These are phyloP conservation scores for Sporobolomyces roseus DNA, from an alignment of 768 basidiomycete species.

Conservation along the genomic window DNA sequence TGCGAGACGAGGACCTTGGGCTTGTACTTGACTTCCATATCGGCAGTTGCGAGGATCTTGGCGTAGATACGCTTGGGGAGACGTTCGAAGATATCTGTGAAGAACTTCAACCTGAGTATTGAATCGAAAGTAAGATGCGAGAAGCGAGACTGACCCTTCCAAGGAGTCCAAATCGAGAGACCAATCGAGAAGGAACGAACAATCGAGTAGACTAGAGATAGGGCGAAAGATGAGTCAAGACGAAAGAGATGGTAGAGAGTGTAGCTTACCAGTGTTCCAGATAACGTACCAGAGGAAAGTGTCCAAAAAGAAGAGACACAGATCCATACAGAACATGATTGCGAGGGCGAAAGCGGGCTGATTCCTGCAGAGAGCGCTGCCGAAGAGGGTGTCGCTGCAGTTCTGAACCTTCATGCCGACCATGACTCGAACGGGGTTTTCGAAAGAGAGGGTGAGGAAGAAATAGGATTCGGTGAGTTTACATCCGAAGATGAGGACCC, in stretches of 20 bases:
- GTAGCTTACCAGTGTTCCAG: constrained; percentile 78
- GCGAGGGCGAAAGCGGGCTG: constrained; percentile 92
- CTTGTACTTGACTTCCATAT: constrained; percentile 99
- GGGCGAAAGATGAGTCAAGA: neutral
- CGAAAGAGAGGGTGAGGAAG: constrained; percentile 92
- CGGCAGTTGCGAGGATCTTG: constrained; percentile 84
- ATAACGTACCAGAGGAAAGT: constrained; percentile 99
- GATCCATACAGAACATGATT: constrained; percentile 98
- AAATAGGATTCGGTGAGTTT: constrained; percentile 97
- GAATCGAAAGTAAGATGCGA: neutral
- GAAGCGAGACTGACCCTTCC: constrained; percentile 55
- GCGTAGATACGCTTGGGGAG: constrained; percentile 95
- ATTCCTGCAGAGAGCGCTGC: constrained; percentile 75
- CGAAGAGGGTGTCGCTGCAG: constrained; percentile 82
- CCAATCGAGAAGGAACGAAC: constrained; percentile 83
- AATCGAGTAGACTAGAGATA: constrained; percentile 55
- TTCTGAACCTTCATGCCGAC: constrained; percentile 91
- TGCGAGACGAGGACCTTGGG: constrained; percentile 98
- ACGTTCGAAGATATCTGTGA: constrained; percentile 78
- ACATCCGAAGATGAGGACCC: constrained; percentile 91
- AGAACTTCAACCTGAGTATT: neutral
- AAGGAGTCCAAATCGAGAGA: constrained; percentile 97
- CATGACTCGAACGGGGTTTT: constrained; percentile 89
- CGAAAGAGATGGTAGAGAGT: constrained; percentile 54
- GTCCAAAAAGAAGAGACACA: constrained; percentile 95